A percentile compares a stretch with the other conserved stretches of the same genome.
Conservation (phyloP, 2,329 filamentous ascomycete genomes). For the Clonostachys byssicola region DNA sequence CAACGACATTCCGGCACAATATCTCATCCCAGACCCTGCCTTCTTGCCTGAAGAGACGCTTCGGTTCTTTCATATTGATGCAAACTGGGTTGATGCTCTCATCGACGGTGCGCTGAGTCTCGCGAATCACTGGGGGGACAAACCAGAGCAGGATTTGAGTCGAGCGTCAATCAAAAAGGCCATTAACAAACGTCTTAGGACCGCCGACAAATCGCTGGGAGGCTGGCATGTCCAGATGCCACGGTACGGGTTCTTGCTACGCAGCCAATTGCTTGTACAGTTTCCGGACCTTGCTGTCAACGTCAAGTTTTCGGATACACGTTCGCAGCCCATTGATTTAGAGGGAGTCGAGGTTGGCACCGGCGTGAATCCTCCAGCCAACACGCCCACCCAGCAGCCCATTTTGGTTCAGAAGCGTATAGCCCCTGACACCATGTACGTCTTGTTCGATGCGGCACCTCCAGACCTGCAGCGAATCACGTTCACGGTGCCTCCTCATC, state of each 20-base stretch:
- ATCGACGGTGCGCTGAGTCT: conserved; percentile 32
- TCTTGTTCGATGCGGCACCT: neutral
- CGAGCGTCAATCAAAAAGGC: neutral
- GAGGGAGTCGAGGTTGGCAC: neutral
- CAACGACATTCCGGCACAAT: neutral
- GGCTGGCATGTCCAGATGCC: neutral
- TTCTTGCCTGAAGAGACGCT: conserved; percentile 16
- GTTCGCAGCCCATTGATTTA: neutral
- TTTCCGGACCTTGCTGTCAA: neutral
- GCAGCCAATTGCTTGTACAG: neutral
- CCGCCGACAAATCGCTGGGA: neutral
- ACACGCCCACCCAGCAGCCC: neutral
- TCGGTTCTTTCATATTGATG: conserved; percentile 31
- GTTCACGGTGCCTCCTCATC: neutral
- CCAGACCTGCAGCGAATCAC: neutral
- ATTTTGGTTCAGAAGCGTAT: neutral
- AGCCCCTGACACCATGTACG: neutral
- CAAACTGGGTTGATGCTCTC: conserved; percentile 27
- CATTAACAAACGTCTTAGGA: neutral
- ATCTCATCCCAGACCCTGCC: neutral
- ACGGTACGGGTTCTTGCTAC: neutral
- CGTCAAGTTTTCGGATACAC: neutral
- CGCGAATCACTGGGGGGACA: conserved; percentile 20
- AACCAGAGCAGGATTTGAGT: neutral
- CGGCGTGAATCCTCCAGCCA: neutral